phyloP scores from a whole-genome alignment of 2,329 filamentous ascomycete genomes.

The Aspergillus eucalypticola region DNA sequence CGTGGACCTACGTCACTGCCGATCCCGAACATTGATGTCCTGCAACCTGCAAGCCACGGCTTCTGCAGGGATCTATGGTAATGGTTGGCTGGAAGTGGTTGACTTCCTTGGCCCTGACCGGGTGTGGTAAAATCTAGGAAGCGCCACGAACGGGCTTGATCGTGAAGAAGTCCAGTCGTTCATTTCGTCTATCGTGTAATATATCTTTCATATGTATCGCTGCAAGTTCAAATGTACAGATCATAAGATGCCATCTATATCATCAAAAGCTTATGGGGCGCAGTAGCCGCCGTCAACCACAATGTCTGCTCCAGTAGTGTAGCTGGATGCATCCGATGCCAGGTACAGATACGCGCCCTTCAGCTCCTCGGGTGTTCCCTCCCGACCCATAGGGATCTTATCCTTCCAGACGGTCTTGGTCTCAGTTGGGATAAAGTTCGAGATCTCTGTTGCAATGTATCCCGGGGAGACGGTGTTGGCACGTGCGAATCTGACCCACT shows the following conservation, averaged over 20 bases:
- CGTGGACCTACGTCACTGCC: background rate
- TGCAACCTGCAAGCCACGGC: background rate
- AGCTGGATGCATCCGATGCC: constrained; percentile 77
- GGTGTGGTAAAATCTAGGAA: too few relatives aligned
- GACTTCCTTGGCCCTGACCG: background rate
- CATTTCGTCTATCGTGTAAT: too few relatives aligned
- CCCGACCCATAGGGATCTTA: constrained; percentile 78
- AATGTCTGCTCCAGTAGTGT: constrained; percentile 74
- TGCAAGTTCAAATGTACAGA: too few relatives aligned
- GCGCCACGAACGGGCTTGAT: too few relatives aligned
- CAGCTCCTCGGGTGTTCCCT: constrained; percentile 71
- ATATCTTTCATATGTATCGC: too few relatives aligned
- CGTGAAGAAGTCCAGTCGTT: too few relatives aligned
- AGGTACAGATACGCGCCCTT: constrained; percentile 83
- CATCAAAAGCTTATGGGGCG: constrained; percentile 19
- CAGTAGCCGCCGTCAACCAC: constrained; percentile 74
- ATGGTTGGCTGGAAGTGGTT: background rate
- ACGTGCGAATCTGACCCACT: constrained; percentile 74
- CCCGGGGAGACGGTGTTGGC: constrained; percentile 73
- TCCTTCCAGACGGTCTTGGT: constrained; percentile 73
- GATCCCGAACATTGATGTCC: background rate
- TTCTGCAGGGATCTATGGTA: background rate
- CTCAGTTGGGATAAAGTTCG: constrained; percentile 63
- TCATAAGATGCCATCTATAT: too few relatives aligned
- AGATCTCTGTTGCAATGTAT: constrained; percentile 74